A percentile compares a stretch with the other conserved stretches of the same genome.
Conservation (phyloP, 2,329 filamentous ascomycete species). For the Trichoderma gracile region DNA sequence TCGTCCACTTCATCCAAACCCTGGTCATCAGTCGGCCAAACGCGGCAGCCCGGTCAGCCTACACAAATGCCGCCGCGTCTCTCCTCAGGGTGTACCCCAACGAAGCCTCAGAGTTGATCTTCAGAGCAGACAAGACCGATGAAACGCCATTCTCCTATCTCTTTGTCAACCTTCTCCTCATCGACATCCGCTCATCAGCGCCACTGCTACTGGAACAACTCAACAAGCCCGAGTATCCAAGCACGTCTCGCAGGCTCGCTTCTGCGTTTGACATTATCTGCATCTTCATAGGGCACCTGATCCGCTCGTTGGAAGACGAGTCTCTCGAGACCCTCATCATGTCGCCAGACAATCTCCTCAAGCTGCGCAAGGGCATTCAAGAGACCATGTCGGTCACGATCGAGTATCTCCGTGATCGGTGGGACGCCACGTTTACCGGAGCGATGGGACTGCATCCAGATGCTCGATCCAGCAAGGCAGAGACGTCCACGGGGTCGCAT, state of each 20-base stretch:
- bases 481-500: constrained; percentile 48
- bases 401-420: constrained; percentile 69
- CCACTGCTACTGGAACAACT: constrained; percentile 61
- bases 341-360: constrained; percentile 60
- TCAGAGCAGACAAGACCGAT: constrained; percentile 45
- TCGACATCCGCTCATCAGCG: constrained; percentile 64
- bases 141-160: constrained; percentile 62
- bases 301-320: constrained; percentile 55
- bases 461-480: constrained; percentile 48
- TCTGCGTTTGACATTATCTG: constrained; percentile 64
- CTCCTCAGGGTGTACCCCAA: constrained; percentile 58
- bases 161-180: constrained; percentile 63
- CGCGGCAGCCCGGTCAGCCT: constrained; percentile 56
- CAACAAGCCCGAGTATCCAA: constrained; percentile 55
- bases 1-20: constrained; percentile 52
- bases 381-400: constrained; percentile 64
- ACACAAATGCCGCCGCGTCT: constrained; percentile 59
- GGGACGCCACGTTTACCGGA: constrained; percentile 65
- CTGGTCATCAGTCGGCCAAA: constrained; percentile 59
- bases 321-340: constrained; percentile 46
- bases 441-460: constrained; percentile 61
- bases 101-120: constrained; percentile 51
- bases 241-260: constrained; percentile 55
- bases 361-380: constrained; percentile 59
- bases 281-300: constrained; percentile 59